phyloP scores from a whole-genome alignment of 1,284 basidiomycete genomes.

The Sporisorium graminicola region DNA sequence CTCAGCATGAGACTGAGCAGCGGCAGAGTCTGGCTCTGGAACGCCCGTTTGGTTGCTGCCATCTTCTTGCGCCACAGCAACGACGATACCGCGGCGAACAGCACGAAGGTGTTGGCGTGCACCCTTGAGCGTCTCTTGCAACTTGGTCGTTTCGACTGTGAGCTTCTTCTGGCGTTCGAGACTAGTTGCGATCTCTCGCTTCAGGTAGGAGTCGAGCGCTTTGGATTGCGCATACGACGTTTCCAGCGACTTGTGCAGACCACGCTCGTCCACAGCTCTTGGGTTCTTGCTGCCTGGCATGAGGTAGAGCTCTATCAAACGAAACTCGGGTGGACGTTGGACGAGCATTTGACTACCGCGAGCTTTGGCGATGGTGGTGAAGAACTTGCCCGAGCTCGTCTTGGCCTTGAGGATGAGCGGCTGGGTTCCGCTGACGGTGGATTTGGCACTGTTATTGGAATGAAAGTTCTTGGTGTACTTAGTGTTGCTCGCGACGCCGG shows the following conservation, averaged over 20 bases:
- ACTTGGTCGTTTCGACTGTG: constrained; percentile 21
- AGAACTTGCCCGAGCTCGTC: constrained; percentile 54
- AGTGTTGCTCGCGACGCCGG: constrained; percentile 52
- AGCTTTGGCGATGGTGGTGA: constrained; percentile 54
- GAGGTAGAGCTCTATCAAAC: constrained; percentile 53
- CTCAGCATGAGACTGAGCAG: background rate
- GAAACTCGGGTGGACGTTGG: constrained; percentile 38
- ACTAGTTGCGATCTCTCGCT: constrained; percentile 41
- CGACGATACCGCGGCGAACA: constrained; percentile 29
- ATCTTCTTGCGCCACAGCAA: constrained; percentile 21
- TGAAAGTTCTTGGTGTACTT: constrained; percentile 53
- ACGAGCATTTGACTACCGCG: constrained; percentile 56
- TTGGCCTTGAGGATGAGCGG: constrained; percentile 54
- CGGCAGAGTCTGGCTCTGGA: background rate
- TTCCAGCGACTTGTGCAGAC: constrained; percentile 57
- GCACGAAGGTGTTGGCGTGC: constrained; percentile 21
- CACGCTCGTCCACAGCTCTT: constrained; percentile 41
- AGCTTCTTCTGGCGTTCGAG: constrained; percentile 48
- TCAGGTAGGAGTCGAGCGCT: constrained; percentile 39
- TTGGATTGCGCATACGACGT: constrained; percentile 55
- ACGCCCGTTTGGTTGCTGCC: background rate
- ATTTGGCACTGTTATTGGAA: constrained; percentile 15
- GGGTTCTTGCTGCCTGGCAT: constrained; percentile 52
- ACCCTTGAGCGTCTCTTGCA: constrained; percentile 21
- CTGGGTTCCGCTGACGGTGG: constrained; percentile 36